Percentiles rank a stretch among this genome's conserved stretches.
Conservation (phyloP, 768 basidiomycete genomes). For the Lactifluus subvellereus region DNA sequence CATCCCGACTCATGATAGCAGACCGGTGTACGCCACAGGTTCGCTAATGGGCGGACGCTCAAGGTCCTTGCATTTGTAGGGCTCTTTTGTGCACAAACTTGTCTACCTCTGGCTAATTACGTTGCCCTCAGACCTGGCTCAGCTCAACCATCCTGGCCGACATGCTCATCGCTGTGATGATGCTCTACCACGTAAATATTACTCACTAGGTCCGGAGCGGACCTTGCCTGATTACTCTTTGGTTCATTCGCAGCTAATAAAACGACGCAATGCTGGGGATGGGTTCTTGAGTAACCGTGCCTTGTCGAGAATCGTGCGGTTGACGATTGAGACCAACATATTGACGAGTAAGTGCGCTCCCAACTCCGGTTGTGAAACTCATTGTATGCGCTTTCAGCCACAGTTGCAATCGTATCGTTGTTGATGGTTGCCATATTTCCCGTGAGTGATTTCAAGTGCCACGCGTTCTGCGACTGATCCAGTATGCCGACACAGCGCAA, state of each 20-base stretch:
- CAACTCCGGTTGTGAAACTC: neutral
- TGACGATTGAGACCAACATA: constrained; percentile 12
- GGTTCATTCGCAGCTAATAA: neutral
- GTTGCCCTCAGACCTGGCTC: neutral
- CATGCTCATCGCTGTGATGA: neutral
- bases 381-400: neutral
- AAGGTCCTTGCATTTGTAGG: neutral
- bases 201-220: too few species aligned
- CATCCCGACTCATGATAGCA: neutral
- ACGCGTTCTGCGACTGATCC: neutral
- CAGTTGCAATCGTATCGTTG: neutral
- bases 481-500: neutral
- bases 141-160: neutral
- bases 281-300: neutral
- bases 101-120: neutral
- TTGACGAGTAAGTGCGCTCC: constrained; percentile 1
- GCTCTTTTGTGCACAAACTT: neutral
- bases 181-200: constrained; percentile 8
- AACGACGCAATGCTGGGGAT: neutral
- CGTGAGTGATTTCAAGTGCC: neutral
- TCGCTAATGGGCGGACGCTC: neutral
- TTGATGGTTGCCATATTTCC: neutral
- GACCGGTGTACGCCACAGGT: neutral
- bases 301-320: neutral
- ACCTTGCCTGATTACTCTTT: neutral